Base-by-base conservation (phyloP, 441 rosid genomes). In the Jatropha multifida region DNA sequence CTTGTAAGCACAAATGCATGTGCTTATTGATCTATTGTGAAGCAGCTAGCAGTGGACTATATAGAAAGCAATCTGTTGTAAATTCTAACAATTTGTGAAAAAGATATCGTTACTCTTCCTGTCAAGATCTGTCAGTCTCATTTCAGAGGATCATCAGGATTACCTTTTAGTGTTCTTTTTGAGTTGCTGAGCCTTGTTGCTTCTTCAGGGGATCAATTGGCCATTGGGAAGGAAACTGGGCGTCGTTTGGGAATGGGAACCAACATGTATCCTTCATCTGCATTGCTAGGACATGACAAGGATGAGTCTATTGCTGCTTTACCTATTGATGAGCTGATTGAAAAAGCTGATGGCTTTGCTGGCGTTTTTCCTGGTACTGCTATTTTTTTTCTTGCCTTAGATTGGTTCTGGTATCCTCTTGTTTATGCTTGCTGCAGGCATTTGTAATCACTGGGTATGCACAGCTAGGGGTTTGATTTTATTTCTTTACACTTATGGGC, bases 281-380 rank as follows among this genome's bases (percentile, higher is more conserved):
- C 99, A 61, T 83, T 94, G 78, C 88, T 94, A 63, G 99, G 99
- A 62, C 94, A 94, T 74, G 77, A 86, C 84, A 94, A 91, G 80
- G 96, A 93, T 76, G 98, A 88, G 87, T 89, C 96, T n/a, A 89
- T 88, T 54, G 93, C 74, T 75, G 91, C 96, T 63, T 83, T 94
- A 75, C 97, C 97, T 0, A 73, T 93, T 27, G 98, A 94, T 82
- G 99, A 95, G 80, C 90, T 95, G 72, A 95, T 95, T 48, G 99
- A 95, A 79, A 92, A 93, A 81, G 98, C 98, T 41, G 99, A 96
- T 87, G 99, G 98, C n/a, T 96, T 96, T 84, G 99, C 98, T 86
- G 99, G 99, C 42, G 97, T 96, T 71, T 96, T 96, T 80, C 99
- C 99, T 70, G 99, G 99, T 96, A 89, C 11, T 64, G 69, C 69